Percentiles rank a stretch among this genome's conserved stretches.
These are phyloP conservation scores for Testicularia cyperi DNA, from an alignment of 1,284 basidiomycete species.

Conservation along the genomic window DNA sequence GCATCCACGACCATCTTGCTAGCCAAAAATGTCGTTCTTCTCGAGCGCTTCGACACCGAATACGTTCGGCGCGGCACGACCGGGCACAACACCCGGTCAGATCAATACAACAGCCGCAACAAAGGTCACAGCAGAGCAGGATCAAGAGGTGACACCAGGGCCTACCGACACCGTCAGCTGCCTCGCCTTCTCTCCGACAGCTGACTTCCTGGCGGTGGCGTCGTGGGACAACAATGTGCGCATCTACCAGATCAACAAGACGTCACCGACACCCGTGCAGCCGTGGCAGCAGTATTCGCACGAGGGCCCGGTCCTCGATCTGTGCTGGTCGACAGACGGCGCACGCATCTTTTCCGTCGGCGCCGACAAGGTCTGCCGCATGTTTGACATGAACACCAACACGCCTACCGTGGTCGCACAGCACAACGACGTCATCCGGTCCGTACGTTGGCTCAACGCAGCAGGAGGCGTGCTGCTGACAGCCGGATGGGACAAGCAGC, in stretches of 20 bases:
- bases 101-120: constrained; percentile 40
- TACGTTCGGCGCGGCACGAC: constrained; percentile 34
- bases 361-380: constrained; percentile 77
- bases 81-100: constrained; percentile 19
- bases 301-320: constrained; percentile 76
- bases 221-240: constrained; percentile 62
- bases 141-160: constrained; percentile 70
- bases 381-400: constrained; percentile 77
- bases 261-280: constrained; percentile 72
- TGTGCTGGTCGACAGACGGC: constrained; percentile 82
- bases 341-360: constrained; percentile 81
- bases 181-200: constrained; percentile 60
- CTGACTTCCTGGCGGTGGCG: constrained; percentile 61
- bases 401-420: constrained; percentile 70
- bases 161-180: constrained; percentile 59
- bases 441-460: constrained; percentile 75
- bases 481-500: constrained; percentile 86
- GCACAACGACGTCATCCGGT: constrained; percentile 79
- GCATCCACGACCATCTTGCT: too few species aligned
- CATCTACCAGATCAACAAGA: constrained; percentile 66
- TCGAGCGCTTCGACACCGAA: constrained; percentile 37
- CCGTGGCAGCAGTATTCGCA: constrained; percentile 68
- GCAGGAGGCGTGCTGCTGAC: constrained; percentile 74
- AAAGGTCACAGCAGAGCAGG: constrained; percentile 59
- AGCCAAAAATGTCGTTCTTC: constrained; percentile 51